Percentiles rank a stretch among this genome's conserved stretches.
phyloP scores from a whole-genome alignment of 495 filamentous ascomycete species.

The Annulohypoxylon nitens region DNA sequence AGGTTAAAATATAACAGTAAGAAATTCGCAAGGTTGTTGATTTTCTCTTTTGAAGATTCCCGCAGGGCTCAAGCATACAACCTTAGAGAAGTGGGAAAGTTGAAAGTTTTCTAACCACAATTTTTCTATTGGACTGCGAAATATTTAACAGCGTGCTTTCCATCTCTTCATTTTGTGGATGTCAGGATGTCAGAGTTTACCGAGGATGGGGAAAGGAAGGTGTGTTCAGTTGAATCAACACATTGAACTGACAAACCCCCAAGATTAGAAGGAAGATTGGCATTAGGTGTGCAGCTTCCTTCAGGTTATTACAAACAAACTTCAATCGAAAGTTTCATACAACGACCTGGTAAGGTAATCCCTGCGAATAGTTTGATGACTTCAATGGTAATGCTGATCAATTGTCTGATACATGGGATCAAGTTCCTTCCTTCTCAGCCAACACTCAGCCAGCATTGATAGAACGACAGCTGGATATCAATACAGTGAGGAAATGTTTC shows the following conservation, averaged over 20 bases:
- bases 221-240: background rate
- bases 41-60: background rate
- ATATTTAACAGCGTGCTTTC: background rate
- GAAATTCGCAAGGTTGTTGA: background rate
- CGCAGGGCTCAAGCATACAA: background rate
- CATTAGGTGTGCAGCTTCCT: background rate
- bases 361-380: background rate
- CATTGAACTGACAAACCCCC: background rate
- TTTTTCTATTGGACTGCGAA: background rate
- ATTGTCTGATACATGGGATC: background rate
- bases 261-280: background rate
- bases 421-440: background rate
- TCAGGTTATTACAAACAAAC: background rate
- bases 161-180: background rate
- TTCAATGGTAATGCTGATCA: background rate
- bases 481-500: too few species aligned
- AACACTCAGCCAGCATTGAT: too few species aligned
- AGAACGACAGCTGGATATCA: too few species aligned
- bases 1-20: background rate
- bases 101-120: background rate
- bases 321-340: background rate
- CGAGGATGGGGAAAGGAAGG: background rate
- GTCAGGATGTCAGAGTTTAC: background rate
- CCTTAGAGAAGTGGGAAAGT: background rate
- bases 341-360: background rate